Base-by-base conservation (phyloP, 768 basidiomycete genomes). In the Royoungia palumana region DNA sequence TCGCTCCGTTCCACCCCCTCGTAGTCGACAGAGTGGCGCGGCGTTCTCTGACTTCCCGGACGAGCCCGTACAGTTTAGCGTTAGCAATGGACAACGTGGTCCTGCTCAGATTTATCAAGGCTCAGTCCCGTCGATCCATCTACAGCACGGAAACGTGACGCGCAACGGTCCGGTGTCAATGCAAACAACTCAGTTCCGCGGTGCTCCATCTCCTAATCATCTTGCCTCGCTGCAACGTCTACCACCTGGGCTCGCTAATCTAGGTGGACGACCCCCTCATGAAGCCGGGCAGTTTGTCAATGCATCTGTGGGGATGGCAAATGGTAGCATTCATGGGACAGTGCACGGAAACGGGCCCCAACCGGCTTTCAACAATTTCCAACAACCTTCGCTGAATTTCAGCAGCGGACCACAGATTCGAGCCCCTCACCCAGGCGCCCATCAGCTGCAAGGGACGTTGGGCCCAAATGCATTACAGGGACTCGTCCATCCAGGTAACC, bases 181-280 rank as follows among this genome's bases (percentile, higher is more conserved):
- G 38, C 86, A 85, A 59, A 76, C 80, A 48, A 66, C 75, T 35
- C 82, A 82, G 37, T 87, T 76, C 68, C 85, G 89, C 19, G 83
- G 83, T 45, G 85, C 78, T 16, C 81, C 81, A 11, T 87, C 87
- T 21, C 86, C 87, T 4, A 78, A 70, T 54, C 63, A 75, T 20
- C 61, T 79, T 35, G 70, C 75, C 35, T 70, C 71, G 28, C 69
- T 71, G 35, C 85, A 85, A 59, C 79, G 87, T 36, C 69, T 91
- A 28, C 89, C 89, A 12, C 87, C 87, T 14, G 89, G 88, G 27
- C 72, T 91, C 34, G 88, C 89, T 12, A 89, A 89, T 59, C 77
- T 91, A 17, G 89, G 89, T 24, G 87, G 80, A 36, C 82, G 89
- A 7, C 88, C 87, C 20, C 88, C 88, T 3, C 87, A 89, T 55